phyloP scores from a whole-genome alignment of 2,329 filamentous ascomycete species.

The Fusarium sp. region DNA sequence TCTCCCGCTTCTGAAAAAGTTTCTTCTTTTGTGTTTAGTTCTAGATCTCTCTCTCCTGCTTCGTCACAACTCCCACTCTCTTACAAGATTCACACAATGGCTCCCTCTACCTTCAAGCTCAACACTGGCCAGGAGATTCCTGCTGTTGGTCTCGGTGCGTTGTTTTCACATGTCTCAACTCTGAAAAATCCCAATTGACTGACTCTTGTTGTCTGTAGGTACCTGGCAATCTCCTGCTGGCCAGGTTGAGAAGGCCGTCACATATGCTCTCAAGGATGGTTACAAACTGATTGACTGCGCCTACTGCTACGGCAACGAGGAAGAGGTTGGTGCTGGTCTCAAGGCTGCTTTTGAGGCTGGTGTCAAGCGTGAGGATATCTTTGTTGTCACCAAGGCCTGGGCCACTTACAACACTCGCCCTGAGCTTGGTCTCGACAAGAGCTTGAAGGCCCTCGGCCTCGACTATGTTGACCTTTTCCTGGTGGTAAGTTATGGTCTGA shows the following conservation, averaged over 20 bases:
- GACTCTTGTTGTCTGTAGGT: constrained; percentile 53
- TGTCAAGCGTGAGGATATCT: constrained; percentile 81
- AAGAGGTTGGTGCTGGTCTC: constrained; percentile 83
- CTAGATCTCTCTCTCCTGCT: constrained; percentile 3
- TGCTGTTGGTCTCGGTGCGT: constrained; percentile 70
- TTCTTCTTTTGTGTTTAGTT: constrained; percentile 15
- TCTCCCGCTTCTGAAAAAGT: constrained; percentile 8
- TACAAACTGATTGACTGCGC: constrained; percentile 76
- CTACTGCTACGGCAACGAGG: constrained; percentile 84
- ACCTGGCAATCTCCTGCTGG: constrained; percentile 73
- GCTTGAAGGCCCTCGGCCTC: constrained; percentile 77
- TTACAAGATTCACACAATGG: constrained; percentile 54
- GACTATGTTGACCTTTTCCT: constrained; percentile 86
- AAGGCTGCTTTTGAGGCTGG: constrained; percentile 77
- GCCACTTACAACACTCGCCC: constrained; percentile 79
- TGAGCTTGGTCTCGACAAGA: constrained; percentile 77
- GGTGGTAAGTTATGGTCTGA: constrained; percentile 57
- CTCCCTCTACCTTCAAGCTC: constrained; percentile 68
- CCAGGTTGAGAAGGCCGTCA: constrained; percentile 68
- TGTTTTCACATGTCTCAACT: not conserved
- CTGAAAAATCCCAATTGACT: constrained; percentile 8
- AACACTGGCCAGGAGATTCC: constrained; percentile 74
- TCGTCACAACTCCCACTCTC: constrained; percentile 8
- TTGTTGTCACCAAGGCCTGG: constrained; percentile 89
- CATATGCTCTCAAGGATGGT: constrained; percentile 66